Evolutionary conservation across 2,329 filamentous ascomycete genomes (phyloP).

Genomic region (Fonsecaea multimorphosa): DNA sequence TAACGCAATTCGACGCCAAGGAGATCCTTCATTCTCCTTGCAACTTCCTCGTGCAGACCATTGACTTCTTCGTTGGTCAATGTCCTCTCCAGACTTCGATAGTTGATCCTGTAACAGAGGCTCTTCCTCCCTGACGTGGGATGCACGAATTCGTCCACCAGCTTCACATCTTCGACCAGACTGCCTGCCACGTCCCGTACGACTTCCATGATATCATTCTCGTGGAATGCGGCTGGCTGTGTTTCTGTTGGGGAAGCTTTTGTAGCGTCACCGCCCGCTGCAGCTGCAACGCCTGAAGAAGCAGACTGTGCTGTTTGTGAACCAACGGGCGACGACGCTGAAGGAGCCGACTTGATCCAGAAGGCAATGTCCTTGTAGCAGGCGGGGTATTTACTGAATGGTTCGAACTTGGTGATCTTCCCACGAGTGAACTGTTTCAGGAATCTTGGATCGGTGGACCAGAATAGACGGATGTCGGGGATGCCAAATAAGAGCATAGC

Average conservation of each 20-base stretch:
- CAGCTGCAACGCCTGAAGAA: conserved; percentile 40
- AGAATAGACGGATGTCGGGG: conserved; percentile 95
- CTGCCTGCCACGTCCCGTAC: conserved; percentile 83
- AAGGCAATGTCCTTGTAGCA: conserved; percentile 94
- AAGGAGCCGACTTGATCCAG: conserved; percentile 68
- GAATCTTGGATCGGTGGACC: conserved; percentile 85
- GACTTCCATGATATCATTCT: conserved; percentile 97
- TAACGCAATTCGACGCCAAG: conserved; percentile 81
- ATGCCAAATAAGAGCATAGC: conserved; percentile 98
- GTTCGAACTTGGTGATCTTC: conserved; percentile 70
- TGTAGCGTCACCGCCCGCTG: conserved; percentile 45
- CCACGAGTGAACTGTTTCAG: conserved; percentile 75
- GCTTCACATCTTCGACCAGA: conserved; percentile 81
- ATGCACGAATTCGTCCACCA: conserved; percentile 87
- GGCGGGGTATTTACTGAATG: conserved; percentile 89
- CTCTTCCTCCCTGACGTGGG: conserved; percentile 83
- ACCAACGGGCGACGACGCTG: conserved; percentile 45
- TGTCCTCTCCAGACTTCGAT: conserved; percentile 88
- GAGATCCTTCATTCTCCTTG: conserved; percentile 65
- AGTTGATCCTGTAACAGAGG: conserved; percentile 91
- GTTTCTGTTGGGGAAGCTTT: conserved; percentile 48
- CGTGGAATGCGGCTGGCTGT: conserved; percentile 68
- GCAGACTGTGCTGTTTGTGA: conserved; percentile 52
- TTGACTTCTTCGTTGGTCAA: conserved; percentile 84
- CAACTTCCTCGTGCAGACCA: conserved; percentile 72